Conservation (phyloP, 768 basidiomycete genomes). For the Candolleomyces eurysporus region DNA sequence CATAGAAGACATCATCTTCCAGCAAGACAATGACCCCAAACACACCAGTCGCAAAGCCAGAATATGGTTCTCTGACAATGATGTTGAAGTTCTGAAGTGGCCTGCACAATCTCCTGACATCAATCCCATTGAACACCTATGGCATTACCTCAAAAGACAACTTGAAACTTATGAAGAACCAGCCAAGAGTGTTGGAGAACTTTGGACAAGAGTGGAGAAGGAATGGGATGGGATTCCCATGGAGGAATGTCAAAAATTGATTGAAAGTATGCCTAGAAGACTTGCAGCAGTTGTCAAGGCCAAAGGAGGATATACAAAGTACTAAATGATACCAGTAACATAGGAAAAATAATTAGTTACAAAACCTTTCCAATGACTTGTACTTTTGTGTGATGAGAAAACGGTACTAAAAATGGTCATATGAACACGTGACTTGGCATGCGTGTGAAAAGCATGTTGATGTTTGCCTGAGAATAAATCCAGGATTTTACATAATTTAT, state of each 20-base stretch:
- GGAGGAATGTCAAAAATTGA: slow-evolving; percentile 12
- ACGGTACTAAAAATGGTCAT: no score
- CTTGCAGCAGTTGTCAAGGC: slow-evolving; percentile 18
- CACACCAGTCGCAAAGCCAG: background rate
- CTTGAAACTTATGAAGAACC: background rate
- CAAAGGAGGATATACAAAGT: slow-evolving; percentile 23
- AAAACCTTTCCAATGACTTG: no score
- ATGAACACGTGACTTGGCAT: no score
- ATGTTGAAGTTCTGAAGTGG: slow-evolving; percentile 1
- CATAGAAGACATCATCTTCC: slow-evolving; percentile 14
- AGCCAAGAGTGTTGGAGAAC: slow-evolving; percentile 9
- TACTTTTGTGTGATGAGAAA: no score
- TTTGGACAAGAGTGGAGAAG: slow-evolving; percentile 23
- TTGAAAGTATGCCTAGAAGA: slow-evolving; percentile 14
- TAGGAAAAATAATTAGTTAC: no score
- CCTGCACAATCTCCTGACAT: slow-evolving; percentile 1
- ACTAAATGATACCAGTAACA: slow-evolving; percentile 11
- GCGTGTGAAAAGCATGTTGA: no score
- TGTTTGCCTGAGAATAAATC: no score
- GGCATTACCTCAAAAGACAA: background rate
- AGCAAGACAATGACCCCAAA: slow-evolving; percentile 24
- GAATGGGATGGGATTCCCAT: slow-evolving; percentile 24
- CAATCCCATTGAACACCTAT: slow-evolving; percentile 3
- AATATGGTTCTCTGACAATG: background rate
- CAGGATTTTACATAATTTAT: no score